Percentiles rank a stretch among this genome's conserved stretches.
Conservation (phyloP, 2,329 filamentous ascomycete species). For the Graphilbum sp. region DNA sequence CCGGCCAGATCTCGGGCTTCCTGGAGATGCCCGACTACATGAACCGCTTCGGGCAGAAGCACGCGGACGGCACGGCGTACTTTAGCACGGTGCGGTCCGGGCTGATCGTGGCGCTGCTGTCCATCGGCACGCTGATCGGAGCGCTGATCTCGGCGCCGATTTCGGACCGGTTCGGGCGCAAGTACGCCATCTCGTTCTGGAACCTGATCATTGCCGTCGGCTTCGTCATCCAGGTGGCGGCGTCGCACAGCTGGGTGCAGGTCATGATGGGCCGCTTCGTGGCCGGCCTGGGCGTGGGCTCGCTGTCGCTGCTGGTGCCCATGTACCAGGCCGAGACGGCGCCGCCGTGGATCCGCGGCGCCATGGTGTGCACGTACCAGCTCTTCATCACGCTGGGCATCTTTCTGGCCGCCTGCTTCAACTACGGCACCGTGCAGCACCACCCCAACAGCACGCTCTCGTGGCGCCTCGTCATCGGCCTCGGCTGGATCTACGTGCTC, state of each 20-base stretch:
- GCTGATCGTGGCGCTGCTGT: slow-evolving; percentile 38
- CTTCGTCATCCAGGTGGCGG: slow-evolving; percentile 49
- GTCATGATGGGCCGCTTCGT: slow-evolving; percentile 43
- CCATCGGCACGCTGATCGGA: slow-evolving; percentile 37
- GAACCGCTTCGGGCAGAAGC: slow-evolving; percentile 34
- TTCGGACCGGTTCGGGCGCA: slow-evolving; percentile 40
- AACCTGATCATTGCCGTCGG: slow-evolving; percentile 44
- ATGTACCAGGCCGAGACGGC: slow-evolving; percentile 43
- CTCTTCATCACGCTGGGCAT: slow-evolving; percentile 60
- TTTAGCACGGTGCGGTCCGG: slow-evolving; percentile 28
- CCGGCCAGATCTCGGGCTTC: slow-evolving; percentile 39
- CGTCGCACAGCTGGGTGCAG: slow-evolving; percentile 43
- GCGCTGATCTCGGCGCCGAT: slow-evolving; percentile 36
- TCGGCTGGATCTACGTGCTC: slow-evolving; percentile 35
- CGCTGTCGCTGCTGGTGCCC: slow-evolving; percentile 44
- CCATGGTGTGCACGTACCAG: slow-evolving; percentile 54
- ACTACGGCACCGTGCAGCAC: slow-evolving; percentile 31
- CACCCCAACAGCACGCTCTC: slow-evolving; percentile 22
- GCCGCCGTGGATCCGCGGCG: slow-evolving; percentile 45
- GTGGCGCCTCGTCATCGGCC: slow-evolving; percentile 46
- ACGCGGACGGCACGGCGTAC: slow-evolving; percentile 20
- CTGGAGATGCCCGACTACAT: slow-evolving; percentile 36
- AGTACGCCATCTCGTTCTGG: slow-evolving; percentile 34
- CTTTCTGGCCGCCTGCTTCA: slow-evolving; percentile 30
- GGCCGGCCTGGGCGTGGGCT: slow-evolving; percentile 52